phyloP scores from a whole-genome alignment of 2,329 filamentous ascomycete genomes.

The Neophaeococcomyces aloes region DNA sequence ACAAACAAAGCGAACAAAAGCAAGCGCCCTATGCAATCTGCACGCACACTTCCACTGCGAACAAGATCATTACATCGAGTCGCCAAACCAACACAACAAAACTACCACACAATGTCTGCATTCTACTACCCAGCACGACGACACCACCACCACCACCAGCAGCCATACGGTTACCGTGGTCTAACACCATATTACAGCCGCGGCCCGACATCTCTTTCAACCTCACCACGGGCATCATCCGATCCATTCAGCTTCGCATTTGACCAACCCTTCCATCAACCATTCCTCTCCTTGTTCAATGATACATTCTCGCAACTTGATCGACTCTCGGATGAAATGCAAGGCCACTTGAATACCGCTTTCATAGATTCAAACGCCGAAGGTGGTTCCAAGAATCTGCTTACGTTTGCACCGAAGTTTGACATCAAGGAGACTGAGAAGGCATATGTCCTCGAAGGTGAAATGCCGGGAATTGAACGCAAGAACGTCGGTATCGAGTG shows the following conservation, averaged over 20 bases:
- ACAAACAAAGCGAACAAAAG: constrained; percentile 12
- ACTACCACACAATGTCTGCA: constrained; percentile 7
- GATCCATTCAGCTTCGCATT: constrained; percentile 13
- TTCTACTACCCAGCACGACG: constrained; percentile 1
- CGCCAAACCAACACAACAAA: constrained; percentile 10
- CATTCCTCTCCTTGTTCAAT: constrained; percentile 20
- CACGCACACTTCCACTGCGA: constrained; percentile 9
- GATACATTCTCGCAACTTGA: constrained; percentile 22
- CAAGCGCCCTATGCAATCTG: constrained; percentile 11
- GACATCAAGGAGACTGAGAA: constrained; percentile 37
- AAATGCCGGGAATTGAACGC: constrained; percentile 38
- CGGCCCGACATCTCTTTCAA: constrained; percentile 11
- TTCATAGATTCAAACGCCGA: constrained; percentile 12
- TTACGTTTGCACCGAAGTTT: constrained; percentile 35
- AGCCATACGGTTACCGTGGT: background rate
- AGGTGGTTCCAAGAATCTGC: constrained; percentile 1
- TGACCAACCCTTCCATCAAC: constrained; percentile 6
- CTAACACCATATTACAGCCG: constrained; percentile 7
- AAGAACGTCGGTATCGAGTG: constrained; percentile 39
- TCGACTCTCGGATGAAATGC: constrained; percentile 8
- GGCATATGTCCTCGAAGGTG: constrained; percentile 39
- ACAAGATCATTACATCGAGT: constrained; percentile 8
- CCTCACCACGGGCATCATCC: constrained; percentile 9
- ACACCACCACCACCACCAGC: background rate
- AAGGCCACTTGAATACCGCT: constrained; percentile 1